Percentiles rank a stretch among this genome's conserved stretches.
phyloP scores from a whole-genome alignment of 495 filamentous ascomycete genomes.

The Penicillium mononematosum region DNA sequence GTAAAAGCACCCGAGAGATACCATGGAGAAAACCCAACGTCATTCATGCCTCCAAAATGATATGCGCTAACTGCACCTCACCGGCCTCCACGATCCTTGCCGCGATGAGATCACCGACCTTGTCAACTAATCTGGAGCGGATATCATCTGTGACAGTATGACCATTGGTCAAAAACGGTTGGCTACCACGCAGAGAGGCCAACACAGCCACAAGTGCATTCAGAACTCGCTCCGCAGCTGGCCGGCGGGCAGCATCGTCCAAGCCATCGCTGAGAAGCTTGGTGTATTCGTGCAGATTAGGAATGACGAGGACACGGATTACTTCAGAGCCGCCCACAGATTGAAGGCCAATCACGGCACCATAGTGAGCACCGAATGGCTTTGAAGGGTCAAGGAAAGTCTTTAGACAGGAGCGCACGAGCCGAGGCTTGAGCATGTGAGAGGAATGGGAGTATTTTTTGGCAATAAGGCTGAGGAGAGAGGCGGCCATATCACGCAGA shows the following conservation, averaged over 20 bases:
- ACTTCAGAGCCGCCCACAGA: conserved; percentile 74
- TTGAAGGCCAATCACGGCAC: conserved; percentile 74
- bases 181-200: conserved; percentile 43
- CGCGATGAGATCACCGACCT: conserved; percentile 59
- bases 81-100: conserved; percentile 51
- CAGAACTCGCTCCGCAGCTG: conserved; percentile 63
- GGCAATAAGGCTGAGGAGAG: conserved; percentile 69
- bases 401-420: conserved; percentile 90
- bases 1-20: conserved; percentile 6
- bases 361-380: conserved; percentile 78
- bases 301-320: conserved; percentile 75
- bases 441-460: conserved; percentile 73
- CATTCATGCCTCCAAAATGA: conserved; percentile 32
- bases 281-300: conserved; percentile 77
- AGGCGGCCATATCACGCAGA: conserved; percentile 80
- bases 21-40: conserved; percentile 4
- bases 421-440: conserved; percentile 74
- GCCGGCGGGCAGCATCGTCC: conserved; percentile 48
- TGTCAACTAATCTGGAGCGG: conserved; percentile 53
- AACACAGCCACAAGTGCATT: conserved; percentile 61
- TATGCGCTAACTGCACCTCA: conserved; percentile 39
- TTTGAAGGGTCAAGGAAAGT: conserved; percentile 81
- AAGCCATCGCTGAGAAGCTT: conserved; percentile 66
- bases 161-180: conserved; percentile 42
- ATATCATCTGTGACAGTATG: conserved; percentile 51